Base-by-base conservation (phyloP, 2,329 filamentous ascomycete species). In the Mariannaea elegans region DNA sequence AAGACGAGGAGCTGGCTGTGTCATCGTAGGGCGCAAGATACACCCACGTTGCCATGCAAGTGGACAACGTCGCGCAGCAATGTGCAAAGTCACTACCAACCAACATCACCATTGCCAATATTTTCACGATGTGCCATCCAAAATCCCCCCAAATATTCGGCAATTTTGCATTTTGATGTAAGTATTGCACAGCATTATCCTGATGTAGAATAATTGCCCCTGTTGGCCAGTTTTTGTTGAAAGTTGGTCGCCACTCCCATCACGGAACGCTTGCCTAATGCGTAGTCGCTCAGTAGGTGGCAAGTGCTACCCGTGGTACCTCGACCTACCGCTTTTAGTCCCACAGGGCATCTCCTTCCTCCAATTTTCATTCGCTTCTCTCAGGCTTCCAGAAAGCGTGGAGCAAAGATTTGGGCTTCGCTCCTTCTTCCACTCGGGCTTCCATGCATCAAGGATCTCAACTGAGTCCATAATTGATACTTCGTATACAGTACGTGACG, bases 381-480 rank as follows among this genome's bases (percentile, higher is more conserved):
- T 32, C 41, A 24, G 41, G 27, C 45, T 55, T 54, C 50, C 45
- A 59, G 56, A 59, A 59, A 50, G 13, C 50, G 50, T 44, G 45
- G 38, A 38, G 38, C 50, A 14, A 51, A 18, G 42, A n/a, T 18
- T 18, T 12, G 7, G 27, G 42, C 45, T 48, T 52, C 42, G 42
- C 34, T 29, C 16, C 56, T 31, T 47, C 45, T 59, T 59, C 56
- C 24, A 59, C 50, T 23, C 27, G 21, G 18, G 56, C 56, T 59
- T 59, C 56, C 45, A 59, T 59, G 56, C 50, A 54, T 23, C 48
- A 24, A 45, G 12, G 36, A 21, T 39, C 47, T 31, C 32, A 31
- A 31, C 47, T 38, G 14, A 38, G 36, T 36, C 14, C 32, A 49
- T 38, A 38, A 24, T 24, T 36, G 16, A 21, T 27, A n/a, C 16